phyloP scores from a whole-genome alignment of 495 filamentous ascomycete genomes.

The Penicillium ochrochloron region DNA sequence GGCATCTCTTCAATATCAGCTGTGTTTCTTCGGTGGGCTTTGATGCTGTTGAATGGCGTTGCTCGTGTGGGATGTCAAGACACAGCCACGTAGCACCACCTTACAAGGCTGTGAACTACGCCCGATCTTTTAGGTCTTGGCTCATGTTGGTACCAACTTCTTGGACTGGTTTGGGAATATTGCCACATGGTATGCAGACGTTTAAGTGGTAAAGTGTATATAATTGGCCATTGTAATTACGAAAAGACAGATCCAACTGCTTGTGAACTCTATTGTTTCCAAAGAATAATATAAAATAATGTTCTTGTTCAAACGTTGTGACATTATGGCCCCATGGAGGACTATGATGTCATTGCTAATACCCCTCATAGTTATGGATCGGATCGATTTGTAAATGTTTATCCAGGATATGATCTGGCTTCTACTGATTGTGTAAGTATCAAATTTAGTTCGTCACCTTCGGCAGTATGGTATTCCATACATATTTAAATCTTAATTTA shows the following conservation, averaged over 20 bases:
- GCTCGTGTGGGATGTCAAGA: background rate
- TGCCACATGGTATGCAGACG: background rate
- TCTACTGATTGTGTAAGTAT: no score
- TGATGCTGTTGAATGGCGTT: background rate
- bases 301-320: background rate
- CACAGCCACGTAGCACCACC: conserved; percentile 5
- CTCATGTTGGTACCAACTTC: background rate
- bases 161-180: background rate
- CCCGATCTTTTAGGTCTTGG: background rate
- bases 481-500: no score
- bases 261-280: background rate
- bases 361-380: background rate
- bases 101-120: conserved; percentile 1
- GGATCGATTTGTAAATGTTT: background rate
- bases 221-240: background rate
- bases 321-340: background rate
- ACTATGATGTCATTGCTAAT: background rate
- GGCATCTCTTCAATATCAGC: background rate
- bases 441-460: no score
- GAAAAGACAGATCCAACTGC: background rate
- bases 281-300: background rate
- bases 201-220: background rate
- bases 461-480: no score
- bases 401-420: background rate
- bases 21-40: background rate